Percentiles rank a stretch among this genome's conserved stretches.
Conservation (phyloP, 2,329 filamentous ascomycete species). For the Aspergillus fumigatiaffinis region DNA sequence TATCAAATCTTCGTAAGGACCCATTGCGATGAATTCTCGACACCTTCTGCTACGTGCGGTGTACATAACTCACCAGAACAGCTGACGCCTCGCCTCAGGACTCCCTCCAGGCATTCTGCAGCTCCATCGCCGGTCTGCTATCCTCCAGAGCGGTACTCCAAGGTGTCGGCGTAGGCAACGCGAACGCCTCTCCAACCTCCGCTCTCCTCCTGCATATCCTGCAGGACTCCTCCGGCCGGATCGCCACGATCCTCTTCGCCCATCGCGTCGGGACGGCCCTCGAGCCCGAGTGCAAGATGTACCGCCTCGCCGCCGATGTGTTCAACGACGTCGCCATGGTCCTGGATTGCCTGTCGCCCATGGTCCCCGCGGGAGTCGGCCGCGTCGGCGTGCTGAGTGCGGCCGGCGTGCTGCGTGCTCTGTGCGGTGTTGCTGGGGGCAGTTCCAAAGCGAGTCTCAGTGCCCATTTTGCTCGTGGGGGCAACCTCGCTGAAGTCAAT, state of each 20-base stretch:
- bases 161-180: slow-evolving; percentile 80
- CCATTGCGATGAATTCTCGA: background rate
- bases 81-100: slow-evolving; percentile 23
- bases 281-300: slow-evolving; percentile 87
- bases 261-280: slow-evolving; percentile 76
- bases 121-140: slow-evolving; percentile 53
- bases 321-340: slow-evolving; percentile 86
- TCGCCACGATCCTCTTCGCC: slow-evolving; percentile 84
- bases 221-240: slow-evolving; percentile 73
- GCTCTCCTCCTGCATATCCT: slow-evolving; percentile 79
- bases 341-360: slow-evolving; percentile 77
- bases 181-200: slow-evolving; percentile 70
- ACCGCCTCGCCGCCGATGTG: slow-evolving; percentile 79
- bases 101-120: slow-evolving; percentile 41
- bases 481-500: slow-evolving; percentile 89
- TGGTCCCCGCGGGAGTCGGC: slow-evolving; percentile 55
- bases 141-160: slow-evolving; percentile 79
- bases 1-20: slow-evolving; percentile 64
- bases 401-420: slow-evolving; percentile 58
- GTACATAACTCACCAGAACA: background rate
- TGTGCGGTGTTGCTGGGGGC: slow-evolving; percentile 87
- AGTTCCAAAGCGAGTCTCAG: slow-evolving; percentile 87
- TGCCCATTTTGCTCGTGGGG: slow-evolving; percentile 82
- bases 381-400: slow-evolving; percentile 57
- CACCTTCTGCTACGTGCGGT: background rate